Conservation (phyloP, 2,329 filamentous ascomycete species). For the Metarhizium anisopliae region DNA sequence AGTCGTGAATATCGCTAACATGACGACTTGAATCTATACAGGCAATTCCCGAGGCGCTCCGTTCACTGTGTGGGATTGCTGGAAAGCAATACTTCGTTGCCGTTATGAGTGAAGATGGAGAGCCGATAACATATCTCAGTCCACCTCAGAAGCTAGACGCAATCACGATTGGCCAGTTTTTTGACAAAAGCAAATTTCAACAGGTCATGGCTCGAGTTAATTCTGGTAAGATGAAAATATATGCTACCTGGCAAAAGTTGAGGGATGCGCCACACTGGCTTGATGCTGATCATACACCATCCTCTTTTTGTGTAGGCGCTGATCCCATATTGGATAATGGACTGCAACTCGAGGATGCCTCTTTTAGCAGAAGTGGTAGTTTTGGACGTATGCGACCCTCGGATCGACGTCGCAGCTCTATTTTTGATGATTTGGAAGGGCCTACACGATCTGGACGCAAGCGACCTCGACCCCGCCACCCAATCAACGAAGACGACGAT, state of each 20-base stretch:
- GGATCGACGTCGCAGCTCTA: constrained; percentile 23
- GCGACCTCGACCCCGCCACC: constrained; percentile 25
- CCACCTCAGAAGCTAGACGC: constrained; percentile 29
- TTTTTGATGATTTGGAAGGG: constrained; percentile 23
- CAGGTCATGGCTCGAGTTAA: constrained; percentile 28
- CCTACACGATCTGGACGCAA: constrained; percentile 19
- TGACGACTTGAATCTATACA: constrained; percentile 13
- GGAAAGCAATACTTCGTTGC: constrained; percentile 44
- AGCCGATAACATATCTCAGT: constrained; percentile 35
- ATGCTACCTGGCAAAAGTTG: not conserved
- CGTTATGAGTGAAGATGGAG: constrained; percentile 38
- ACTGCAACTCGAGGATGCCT: constrained; percentile 16
- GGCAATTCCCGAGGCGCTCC: constrained; percentile 43
- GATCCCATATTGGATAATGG: constrained; percentile 25
- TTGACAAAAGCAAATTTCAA: constrained; percentile 34
- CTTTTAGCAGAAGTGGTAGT: constrained; percentile 15
- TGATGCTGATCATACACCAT: not conserved
- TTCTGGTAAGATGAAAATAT: constrained; percentile 23
- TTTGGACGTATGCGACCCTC: constrained; percentile 17
- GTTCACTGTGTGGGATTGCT: constrained; percentile 42
- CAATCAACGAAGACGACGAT: constrained; percentile 31
- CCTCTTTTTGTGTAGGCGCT: constrained; percentile 14
- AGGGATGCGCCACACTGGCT: not conserved
- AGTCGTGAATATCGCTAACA: constrained; percentile 3
- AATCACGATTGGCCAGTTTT: constrained; percentile 34